Evolutionary conservation across 106 monocot species (phyloP).

Genomic region (Alisma plantagoaquatica): DNA sequence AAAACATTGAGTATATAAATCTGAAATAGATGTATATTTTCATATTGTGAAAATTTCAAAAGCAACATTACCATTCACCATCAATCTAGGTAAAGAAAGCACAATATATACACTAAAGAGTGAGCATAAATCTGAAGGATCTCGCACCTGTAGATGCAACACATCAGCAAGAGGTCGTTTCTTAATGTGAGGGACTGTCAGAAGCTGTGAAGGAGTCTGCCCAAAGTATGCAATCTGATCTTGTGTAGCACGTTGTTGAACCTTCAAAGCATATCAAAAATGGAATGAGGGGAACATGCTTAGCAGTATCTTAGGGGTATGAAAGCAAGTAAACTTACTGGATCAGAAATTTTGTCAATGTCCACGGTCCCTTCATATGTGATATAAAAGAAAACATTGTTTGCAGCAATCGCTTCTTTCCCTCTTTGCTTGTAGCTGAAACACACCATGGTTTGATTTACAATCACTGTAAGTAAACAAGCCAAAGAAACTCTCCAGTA

Average conservation of each 20-base stretch:
- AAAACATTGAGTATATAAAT: slow-evolving; percentile 2
- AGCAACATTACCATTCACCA: too few relatives aligned
- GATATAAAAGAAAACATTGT: slow-evolving; percentile 83
- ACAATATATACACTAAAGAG: too few relatives aligned
- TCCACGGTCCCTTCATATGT: slow-evolving; percentile 92
- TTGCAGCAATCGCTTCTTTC: slow-evolving; percentile 67
- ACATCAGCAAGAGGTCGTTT: slow-evolving; percentile 54
- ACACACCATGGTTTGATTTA: background rate
- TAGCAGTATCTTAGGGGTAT: too few relatives aligned
- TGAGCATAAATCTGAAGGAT: too few relatives aligned
- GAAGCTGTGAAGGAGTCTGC: slow-evolving; percentile 84
- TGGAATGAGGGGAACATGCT: too few relatives aligned
- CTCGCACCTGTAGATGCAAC: slow-evolving; percentile 70
- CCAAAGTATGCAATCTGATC: slow-evolving; percentile 82
- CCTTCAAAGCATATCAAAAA: slow-evolving; percentile 24
- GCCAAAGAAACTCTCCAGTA: background rate
- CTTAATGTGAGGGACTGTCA: slow-evolving; percentile 68
- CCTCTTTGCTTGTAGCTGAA: slow-evolving; percentile 90
- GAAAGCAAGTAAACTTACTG: slow-evolving; percentile 47
- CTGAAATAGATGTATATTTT: too few relatives aligned
- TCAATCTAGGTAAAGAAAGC: too few relatives aligned
- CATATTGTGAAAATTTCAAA: too few relatives aligned
- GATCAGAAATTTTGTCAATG: slow-evolving; percentile 74
- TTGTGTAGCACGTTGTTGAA: slow-evolving; percentile 66
- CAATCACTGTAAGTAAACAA: background rate